A percentile compares a stretch with the other conserved stretches of the same genome.
Conservation (phyloP, 2,329 filamentous ascomycete genomes). For the Plenodomus tracheiphilus region DNA sequence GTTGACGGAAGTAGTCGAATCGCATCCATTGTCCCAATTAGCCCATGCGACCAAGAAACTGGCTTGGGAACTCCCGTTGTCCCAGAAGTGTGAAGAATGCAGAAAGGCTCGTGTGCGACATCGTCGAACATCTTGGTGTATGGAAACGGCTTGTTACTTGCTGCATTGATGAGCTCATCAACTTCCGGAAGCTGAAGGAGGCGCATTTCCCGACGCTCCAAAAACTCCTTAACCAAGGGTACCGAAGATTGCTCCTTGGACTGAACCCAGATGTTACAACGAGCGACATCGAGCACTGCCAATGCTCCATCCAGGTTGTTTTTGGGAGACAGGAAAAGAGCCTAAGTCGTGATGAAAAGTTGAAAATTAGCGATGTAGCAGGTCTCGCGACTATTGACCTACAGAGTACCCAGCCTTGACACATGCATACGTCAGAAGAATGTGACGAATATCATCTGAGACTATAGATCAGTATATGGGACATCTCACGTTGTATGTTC, state of each 20-base stretch:
- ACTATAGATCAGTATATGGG: slow-evolving; percentile 2
- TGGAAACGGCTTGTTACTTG: slow-evolving; percentile 10
- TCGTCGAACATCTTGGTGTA: slow-evolving; percentile 25
- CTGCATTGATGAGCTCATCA: slow-evolving; percentile 15
- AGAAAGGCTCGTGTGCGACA: slow-evolving; percentile 26
- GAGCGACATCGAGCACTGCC: slow-evolving; percentile 20
- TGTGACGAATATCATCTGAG: slow-evolving; percentile 46
- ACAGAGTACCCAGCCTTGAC: slow-evolving; percentile 45
- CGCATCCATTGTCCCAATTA: slow-evolving; percentile 44
- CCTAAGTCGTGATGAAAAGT: neutral
- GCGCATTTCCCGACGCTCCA: slow-evolving; percentile 12
- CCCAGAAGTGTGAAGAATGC: slow-evolving; percentile 41
- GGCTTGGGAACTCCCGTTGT: slow-evolving; percentile 44
- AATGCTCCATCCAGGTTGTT: slow-evolving; percentile 24
- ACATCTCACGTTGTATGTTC: neutral
- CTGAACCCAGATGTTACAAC: slow-evolving; percentile 22
- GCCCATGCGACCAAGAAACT: slow-evolving; percentile 37
- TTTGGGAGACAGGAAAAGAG: slow-evolving; percentile 24
- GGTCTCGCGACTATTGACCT: neutral
- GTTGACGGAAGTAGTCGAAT: slow-evolving; percentile 39
- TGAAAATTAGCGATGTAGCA: neutral
- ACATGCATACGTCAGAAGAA: slow-evolving; percentile 42
- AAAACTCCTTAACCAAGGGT: slow-evolving; percentile 13
- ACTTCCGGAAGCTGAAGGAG: slow-evolving; percentile 18
- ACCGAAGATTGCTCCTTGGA: slow-evolving; percentile 3